These are phyloP conservation scores for Cucurbita argyrosperma DNA, from an alignment of 306 rosid species.

Conservation along the genomic window DNA sequence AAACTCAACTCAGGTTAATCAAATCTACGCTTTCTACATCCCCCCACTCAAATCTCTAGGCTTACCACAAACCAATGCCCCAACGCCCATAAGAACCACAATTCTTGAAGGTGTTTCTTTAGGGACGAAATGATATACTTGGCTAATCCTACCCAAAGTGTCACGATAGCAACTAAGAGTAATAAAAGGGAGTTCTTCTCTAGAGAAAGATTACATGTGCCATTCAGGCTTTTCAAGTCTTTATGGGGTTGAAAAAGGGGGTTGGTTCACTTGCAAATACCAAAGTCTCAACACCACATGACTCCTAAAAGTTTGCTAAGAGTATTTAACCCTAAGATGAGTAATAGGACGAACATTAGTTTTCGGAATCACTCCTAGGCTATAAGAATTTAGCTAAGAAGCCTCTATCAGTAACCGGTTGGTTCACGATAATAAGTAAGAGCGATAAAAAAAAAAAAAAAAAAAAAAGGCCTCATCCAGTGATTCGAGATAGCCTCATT, in stretches of 20 bases:
- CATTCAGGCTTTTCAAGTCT: neutral
- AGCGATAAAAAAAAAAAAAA: neutral
- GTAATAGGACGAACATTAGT: neutral
- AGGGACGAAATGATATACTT: neutral
- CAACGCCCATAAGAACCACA: neutral
- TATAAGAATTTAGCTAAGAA: neutral
- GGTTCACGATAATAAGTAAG: neutral
- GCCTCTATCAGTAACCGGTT: neutral
- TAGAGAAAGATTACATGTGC: neutral
- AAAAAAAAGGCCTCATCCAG: neutral
- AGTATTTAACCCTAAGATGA: neutral
- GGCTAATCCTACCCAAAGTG: neutral
- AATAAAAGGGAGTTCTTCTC: neutral
- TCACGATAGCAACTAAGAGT: neutral
- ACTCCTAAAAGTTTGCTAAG: neutral
- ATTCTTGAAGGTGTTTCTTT: neutral
- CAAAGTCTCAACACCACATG: neutral
- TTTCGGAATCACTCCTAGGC: neutral
- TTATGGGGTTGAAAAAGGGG: neutral
- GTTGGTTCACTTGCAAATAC: neutral
- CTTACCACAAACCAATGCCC: neutral
- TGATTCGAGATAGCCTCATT: neutral
- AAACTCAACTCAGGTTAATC: neutral
- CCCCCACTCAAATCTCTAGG: neutral
- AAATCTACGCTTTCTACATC: neutral